Evolutionary conservation across 2,329 filamentous ascomycete genomes (phyloP).

Genomic region (Pezicula carpinea): DNA sequence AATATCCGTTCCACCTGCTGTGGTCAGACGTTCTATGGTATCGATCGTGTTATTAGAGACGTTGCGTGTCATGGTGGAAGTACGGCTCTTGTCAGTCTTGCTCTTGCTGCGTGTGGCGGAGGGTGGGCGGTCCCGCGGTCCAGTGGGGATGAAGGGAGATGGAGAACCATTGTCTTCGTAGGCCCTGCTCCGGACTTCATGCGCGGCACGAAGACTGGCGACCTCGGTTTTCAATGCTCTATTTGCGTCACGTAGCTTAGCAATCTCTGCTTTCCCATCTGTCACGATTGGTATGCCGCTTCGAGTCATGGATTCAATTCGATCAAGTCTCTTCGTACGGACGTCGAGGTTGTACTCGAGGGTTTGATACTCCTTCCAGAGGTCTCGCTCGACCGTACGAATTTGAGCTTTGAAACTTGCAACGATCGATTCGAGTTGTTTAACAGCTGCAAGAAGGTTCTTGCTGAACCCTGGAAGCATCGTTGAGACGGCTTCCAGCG

Average conservation of each 20-base stretch:
- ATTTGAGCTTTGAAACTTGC: slow-evolving; percentile 75
- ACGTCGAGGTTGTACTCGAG: slow-evolving; percentile 77
- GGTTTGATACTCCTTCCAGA: slow-evolving; percentile 86
- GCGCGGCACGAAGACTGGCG: slow-evolving; percentile 62
- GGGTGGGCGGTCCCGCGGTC: slow-evolving; percentile 18
- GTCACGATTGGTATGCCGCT: slow-evolving; percentile 47
- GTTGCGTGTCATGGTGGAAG: slow-evolving; percentile 47
- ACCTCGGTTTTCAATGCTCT: slow-evolving; percentile 61
- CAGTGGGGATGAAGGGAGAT: slow-evolving; percentile 30
- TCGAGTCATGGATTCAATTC: slow-evolving; percentile 74
- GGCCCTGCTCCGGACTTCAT: slow-evolving; percentile 30
- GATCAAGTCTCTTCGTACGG: slow-evolving; percentile 80
- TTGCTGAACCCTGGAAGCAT: slow-evolving; percentile 86
- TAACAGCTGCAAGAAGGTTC: slow-evolving; percentile 82
- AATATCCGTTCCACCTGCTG: slow-evolving; percentile 29
- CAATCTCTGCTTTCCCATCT: slow-evolving; percentile 43
- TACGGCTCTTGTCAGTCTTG: slow-evolving; percentile 16
- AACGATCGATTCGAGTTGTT: slow-evolving; percentile 78
- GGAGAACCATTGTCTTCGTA: slow-evolving; percentile 32
- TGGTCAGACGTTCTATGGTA: slow-evolving; percentile 36
- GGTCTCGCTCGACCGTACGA: slow-evolving; percentile 77
- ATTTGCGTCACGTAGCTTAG: slow-evolving; percentile 57
- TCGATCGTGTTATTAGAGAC: slow-evolving; percentile 39
- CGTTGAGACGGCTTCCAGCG: slow-evolving; percentile 77
- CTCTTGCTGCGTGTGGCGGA: slow-evolving; percentile 5